Conservation (phyloP, 768 basidiomycete species). For the Cystofilobasidium bisporidii region DNA sequence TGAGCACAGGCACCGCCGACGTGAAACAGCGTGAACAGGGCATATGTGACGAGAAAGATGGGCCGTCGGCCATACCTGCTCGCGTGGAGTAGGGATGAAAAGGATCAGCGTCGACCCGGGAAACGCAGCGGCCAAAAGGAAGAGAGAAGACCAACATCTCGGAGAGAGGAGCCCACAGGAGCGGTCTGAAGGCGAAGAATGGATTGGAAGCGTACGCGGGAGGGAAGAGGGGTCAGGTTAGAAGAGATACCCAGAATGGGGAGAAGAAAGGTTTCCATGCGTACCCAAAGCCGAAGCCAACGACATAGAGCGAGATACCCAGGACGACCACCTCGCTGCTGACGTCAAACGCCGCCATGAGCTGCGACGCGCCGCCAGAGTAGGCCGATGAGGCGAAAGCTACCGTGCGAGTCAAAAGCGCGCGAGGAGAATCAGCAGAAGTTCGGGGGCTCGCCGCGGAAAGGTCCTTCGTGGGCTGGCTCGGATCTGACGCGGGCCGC, state of each 20-base stretch:
- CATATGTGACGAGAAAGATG: conserved; percentile 26
- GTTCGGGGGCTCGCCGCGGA: not conserved
- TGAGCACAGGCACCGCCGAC: conserved; percentile 24
- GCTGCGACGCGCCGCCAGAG: conserved; percentile 19
- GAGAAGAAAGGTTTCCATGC: not conserved
- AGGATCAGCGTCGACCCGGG: no score
- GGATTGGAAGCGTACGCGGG: no score
- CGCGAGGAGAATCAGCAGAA: not conserved
- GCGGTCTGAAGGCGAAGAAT: not conserved
- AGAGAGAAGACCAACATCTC: conserved; percentile 17
- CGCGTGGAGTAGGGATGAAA: no score
- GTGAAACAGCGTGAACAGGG: conserved; percentile 28
- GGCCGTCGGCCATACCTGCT: conserved; percentile 15
- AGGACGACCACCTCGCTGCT: conserved; percentile 7
- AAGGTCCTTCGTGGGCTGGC: no score
- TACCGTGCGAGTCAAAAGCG: not conserved
- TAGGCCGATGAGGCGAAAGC: conserved; percentile 23
- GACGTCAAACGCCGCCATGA: not conserved
- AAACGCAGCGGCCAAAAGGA: no score
- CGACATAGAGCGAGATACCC: conserved; percentile 23
- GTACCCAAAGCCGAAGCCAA: conserved; percentile 10
- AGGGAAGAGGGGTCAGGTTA: not conserved
- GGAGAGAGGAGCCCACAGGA: conserved; percentile 27
- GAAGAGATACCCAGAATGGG: not conserved
- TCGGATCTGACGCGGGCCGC: no score